Evolutionary conservation across 2,329 filamentous ascomycete species (phyloP).

Genomic region (Onygenales sp.): DNA sequence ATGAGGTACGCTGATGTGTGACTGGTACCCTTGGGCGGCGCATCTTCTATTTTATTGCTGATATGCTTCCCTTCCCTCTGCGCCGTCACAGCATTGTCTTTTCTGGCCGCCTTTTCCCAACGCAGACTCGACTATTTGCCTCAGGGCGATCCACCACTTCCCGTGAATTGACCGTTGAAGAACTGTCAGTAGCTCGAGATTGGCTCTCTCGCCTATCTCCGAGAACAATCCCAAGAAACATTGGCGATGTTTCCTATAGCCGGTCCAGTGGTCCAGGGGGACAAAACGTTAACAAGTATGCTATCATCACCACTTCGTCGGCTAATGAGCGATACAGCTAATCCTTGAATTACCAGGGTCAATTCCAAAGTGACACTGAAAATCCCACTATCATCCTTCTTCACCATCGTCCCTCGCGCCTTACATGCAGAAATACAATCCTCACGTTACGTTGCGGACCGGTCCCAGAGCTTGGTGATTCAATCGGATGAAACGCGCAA

Average conservation of each 20-base stretch:
- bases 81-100: background rate
- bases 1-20: too few species aligned
- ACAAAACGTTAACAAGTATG: slow-evolving; percentile 61
- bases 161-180: slow-evolving; percentile 18
- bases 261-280: slow-evolving; percentile 56
- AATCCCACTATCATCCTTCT: slow-evolving; percentile 42
- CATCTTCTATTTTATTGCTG: background rate
- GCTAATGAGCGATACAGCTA: background rate
- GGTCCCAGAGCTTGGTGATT: slow-evolving; percentile 47
- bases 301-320: slow-evolving; percentile 5
- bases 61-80: background rate
- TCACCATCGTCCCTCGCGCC: slow-evolving; percentile 44
- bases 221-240: slow-evolving; percentile 45
- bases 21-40: too few species aligned
- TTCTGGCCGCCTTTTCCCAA: background rate
- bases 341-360: slow-evolving; percentile 36
- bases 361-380: slow-evolving; percentile 59
- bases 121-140: slow-evolving; percentile 12
- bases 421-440: slow-evolving; percentile 43
- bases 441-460: slow-evolving; percentile 47
- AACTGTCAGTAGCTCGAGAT: slow-evolving; percentile 38
- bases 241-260: slow-evolving; percentile 53
- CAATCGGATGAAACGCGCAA: slow-evolving; percentile 56
- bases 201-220: slow-evolving; percentile 48
- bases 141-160: slow-evolving; percentile 1